Base-by-base conservation (phyloP, 352 stramenopile genomes). In the Phytophthora capsici region DNA sequence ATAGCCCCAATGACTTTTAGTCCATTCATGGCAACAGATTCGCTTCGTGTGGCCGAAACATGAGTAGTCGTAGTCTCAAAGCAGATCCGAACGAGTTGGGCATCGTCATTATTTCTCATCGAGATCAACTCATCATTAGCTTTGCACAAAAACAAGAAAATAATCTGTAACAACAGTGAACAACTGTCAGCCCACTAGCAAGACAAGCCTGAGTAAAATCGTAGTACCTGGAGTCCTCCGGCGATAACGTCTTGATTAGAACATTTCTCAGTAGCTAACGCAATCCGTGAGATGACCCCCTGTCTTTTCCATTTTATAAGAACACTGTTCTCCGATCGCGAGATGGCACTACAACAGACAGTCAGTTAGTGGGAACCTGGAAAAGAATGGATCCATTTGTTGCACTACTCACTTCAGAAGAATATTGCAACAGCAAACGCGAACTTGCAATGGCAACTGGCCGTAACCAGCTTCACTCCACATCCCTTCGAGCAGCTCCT, bases 341-440 rank as follows among this genome's bases (percentile, higher is more conserved):
- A 57, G 53, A 73, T 72, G 30, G 66, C 47, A 63, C 70, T 78
- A 37, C 32, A 64, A 14, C 28, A 34, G 28, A 34, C 28, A 34
- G 13, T 34, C 28, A 14, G 28, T 34, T 34, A 34, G 28, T 34
- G 28, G 28, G 28, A 12, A 14, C 28, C 8, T 32, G 28, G 28
- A 14, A 14, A 28, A 2, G 13, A 13, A 52, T 25, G 8, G 20
- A 17, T 38, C 46, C 43, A 6, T 13, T 59, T 30, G 19, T 16
- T 52, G 46, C 9, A 34, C 4, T 13, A 51, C 57, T 26, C 61
- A 91, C 84, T 82, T 89, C 26, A 91, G 47, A 17, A 93, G 38
- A 23, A 88, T 55, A 47, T 90, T 90, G 66, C 80, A 90, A 38
- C 69, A 78, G n/a, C 81, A 89, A 44, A 93, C 71, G 17, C 77